A percentile compares a stretch with the other conserved stretches of the same genome.
Evolutionary conservation across 306 rosid species (phyloP).

Genomic region (Rosa chinensis): DNA sequence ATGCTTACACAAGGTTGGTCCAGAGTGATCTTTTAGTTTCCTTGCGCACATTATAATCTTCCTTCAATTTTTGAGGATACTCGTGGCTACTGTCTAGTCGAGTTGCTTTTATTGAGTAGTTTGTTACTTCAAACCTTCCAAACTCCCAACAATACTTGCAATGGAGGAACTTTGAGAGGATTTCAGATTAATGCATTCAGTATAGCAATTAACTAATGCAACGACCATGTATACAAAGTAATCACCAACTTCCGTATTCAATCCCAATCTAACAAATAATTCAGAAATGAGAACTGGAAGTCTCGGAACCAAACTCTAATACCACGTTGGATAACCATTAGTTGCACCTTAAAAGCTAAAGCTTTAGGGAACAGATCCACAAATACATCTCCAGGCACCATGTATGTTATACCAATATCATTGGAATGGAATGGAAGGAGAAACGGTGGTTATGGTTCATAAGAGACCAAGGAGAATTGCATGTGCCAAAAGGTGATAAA

Average conservation of each 20-base stretch:
- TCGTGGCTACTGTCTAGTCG: conserved; percentile 1
- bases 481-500: conserved; percentile 31
- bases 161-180: not conserved
- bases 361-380: not conserved
- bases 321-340: not conserved
- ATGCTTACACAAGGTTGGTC: conserved; percentile 17
- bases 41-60: not conserved
- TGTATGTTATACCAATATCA: not conserved
- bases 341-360: not conserved
- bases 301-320: not conserved
- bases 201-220: too few relatives aligned
- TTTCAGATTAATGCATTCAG: not conserved
- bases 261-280: not conserved
- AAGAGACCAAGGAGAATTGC: conserved; percentile 13
- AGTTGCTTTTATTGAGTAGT: not conserved
- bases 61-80: not conserved
- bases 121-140: not conserved
- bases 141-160: not conserved
- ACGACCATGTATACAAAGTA: too few relatives aligned
- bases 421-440: conserved; percentile 17
- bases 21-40: not conserved
- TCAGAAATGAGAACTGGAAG: not conserved
- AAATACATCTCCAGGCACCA: not conserved
- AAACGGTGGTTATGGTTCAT: conserved; percentile 6
- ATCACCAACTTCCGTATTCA: not conserved